Evolutionary conservation across 306 rosid genomes (phyloP).

Genomic region (Fagus sylvatica): DNA sequence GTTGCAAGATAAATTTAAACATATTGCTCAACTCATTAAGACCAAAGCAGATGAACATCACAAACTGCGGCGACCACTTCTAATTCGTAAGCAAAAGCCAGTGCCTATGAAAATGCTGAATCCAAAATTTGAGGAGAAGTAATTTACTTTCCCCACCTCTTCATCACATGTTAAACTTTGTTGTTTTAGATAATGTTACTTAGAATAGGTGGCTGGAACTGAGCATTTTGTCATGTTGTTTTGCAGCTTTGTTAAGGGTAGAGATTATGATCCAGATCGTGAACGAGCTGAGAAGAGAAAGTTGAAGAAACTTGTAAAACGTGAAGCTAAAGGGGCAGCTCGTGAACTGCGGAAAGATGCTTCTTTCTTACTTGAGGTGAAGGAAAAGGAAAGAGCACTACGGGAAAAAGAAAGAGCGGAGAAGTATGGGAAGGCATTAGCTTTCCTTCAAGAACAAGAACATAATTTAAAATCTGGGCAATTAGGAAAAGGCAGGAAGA

Average conservation of each 20-base stretch:
- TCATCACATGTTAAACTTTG: constrained; percentile 4
- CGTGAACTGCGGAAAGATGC: constrained; percentile 91
- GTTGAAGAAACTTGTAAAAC: constrained; percentile 57
- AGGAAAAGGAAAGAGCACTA: constrained; percentile 56
- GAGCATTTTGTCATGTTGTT: constrained; percentile 26
- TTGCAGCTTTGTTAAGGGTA: constrained; percentile 83
- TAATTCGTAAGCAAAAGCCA: constrained; percentile 85
- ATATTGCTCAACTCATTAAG: constrained; percentile 55
- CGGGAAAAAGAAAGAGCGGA: constrained; percentile 69
- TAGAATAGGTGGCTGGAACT: constrained; percentile 4
- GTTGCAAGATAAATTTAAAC: constrained; percentile 50
- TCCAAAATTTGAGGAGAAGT: constrained; percentile 87
- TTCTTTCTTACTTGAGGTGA: constrained; percentile 67
- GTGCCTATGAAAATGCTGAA: constrained; percentile 72
- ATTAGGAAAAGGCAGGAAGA: constrained; percentile 84
- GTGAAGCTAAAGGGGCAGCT: constrained; percentile 77
- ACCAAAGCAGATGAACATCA: constrained; percentile 52
- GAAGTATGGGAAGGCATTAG: constrained; percentile 59
- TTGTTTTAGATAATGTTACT: background rate
- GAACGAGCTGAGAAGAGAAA: constrained; percentile 64
- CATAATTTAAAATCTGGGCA: constrained; percentile 87
- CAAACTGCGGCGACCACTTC: constrained; percentile 67
- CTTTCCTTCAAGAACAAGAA: constrained; percentile 90
- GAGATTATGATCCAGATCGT: constrained; percentile 85
- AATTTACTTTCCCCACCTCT: constrained; percentile 22